Conservation (phyloP, 768 basidiomycete species). For the Agrocybe pediades region DNA sequence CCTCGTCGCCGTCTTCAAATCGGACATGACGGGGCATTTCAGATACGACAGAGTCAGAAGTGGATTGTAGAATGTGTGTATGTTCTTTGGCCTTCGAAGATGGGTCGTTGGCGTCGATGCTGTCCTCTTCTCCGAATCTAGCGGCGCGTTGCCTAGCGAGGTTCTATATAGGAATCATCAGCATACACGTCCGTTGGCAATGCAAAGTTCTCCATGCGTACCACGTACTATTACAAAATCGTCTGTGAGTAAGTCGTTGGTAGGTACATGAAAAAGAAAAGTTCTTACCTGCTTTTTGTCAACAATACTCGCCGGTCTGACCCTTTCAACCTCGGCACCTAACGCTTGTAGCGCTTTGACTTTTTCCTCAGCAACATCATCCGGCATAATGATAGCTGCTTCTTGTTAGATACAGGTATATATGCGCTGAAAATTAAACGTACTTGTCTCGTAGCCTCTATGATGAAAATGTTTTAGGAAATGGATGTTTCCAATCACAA, state of each 20-base stretch:
- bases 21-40: conserved; percentile 45
- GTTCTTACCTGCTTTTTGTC: conserved; percentile 93
- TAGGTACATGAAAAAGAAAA: not conserved
- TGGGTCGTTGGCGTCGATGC: conserved; percentile 23
- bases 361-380: conserved; percentile 91
- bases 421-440: conserved; percentile 20
- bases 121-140: conserved; percentile 60
- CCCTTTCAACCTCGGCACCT: conserved; percentile 87
- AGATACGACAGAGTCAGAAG: conserved; percentile 53
- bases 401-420: not conserved
- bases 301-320: conserved; percentile 93
- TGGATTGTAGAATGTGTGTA: conserved; percentile 38
- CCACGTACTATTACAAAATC: conserved; percentile 53
- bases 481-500: not conserved
- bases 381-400: conserved; percentile 86
- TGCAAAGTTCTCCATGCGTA: conserved; percentile 42
- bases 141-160: conserved; percentile 80
- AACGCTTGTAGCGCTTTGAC: conserved; percentile 79
- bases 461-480: conserved; percentile 27
- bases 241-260: conserved; percentile 3
- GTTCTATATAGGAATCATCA: conserved; percentile 54
- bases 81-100: conserved; percentile 11
- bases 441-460: conserved; percentile 91
- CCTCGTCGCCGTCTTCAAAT: conserved; percentile 34
- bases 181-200: not conserved